Conservation (phyloP, 2,329 filamentous ascomycete genomes). For the Phoma sp. region DNA sequence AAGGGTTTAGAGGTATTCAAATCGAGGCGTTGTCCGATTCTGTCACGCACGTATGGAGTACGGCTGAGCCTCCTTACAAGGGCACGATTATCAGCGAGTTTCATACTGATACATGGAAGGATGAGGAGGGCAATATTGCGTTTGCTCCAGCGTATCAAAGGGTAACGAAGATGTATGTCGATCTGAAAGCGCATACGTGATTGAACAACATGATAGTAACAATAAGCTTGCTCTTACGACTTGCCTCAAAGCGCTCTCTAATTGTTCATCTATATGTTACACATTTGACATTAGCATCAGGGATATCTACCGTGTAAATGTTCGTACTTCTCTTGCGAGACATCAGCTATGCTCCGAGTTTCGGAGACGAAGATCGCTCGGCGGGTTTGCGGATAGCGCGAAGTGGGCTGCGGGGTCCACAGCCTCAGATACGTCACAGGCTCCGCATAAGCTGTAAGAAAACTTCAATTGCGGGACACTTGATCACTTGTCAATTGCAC, state of each 20-base stretch:
- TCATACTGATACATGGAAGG: constrained; percentile 28
- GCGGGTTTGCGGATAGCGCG: constrained; percentile 13
- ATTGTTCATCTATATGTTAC: no score
- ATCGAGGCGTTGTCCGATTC: constrained; percentile 46
- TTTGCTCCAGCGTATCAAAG: constrained; percentile 37
- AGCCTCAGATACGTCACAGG: constrained; percentile 19
- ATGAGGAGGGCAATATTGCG: constrained; percentile 31
- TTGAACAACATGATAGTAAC: neutral
- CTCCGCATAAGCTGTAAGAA: constrained; percentile 8
- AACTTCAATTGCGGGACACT: constrained; percentile 6
- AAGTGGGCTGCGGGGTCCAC: constrained; percentile 20
- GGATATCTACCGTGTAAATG: no score
- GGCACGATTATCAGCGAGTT: constrained; percentile 33
- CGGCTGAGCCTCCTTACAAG: constrained; percentile 34
- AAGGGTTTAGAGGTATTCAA: constrained; percentile 46
- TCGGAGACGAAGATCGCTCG: constrained; percentile 11
- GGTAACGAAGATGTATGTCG: constrained; percentile 35
- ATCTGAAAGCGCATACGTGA: constrained; percentile 28
- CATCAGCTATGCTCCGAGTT: neutral
- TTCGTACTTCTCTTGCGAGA: no score
- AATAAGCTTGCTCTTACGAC: neutral
- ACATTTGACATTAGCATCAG: no score
- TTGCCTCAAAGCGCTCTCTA: no score
- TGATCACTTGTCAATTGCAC: neutral
- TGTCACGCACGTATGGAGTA: constrained; percentile 41